Evolutionary conservation across 2,329 filamentous ascomycete genomes (phyloP), one percentile per base, ranked within the genome.

Genomic region (Diaporthe aspalathi): DNA sequence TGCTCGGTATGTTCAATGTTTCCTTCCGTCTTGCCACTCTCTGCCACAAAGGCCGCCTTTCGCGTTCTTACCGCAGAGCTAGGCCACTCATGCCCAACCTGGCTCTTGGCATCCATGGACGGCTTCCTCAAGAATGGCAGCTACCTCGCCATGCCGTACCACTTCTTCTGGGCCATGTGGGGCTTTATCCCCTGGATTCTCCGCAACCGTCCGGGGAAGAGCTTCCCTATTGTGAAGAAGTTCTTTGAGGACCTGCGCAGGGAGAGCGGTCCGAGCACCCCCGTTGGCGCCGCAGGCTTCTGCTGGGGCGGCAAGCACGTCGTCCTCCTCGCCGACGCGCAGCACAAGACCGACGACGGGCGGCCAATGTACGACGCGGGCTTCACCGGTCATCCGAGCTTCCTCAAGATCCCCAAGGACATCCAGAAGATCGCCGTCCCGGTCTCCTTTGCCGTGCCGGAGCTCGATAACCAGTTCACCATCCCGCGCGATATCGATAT

Each of bases 291-390:
- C 0, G 87, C 87, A 0, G 90, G 89, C 0, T 91, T 89, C 80
- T 91, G 88, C 81, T 91, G 89, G 89, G 89, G 89, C 29, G 90
- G 88, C 29, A 86, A 87, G 73, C 84, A 90, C 74, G 79, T 83
- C 2, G 76, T 88, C 11, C 77, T 83, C n/a, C 83, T 91, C 4
- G 81, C 83, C 14, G 81, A 83, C 72, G 73, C 73, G 50, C 74
- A 73, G 38, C 75, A 79, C 6, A 72, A 68, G 40, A 70, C 70
- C 3, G 75, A 78, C n/a, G 75, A 78, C 22, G 78, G 74, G 47
- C 76, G 77, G 72, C 78, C 81, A 3, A 80, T 90, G 12, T 78
- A 89, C 52, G 84, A 89, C 73, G 86, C 82, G 8, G 86, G 77
- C 9, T 89, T 89, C 75, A 83, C 84, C 0, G 86, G 83, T 12